Conservation (phyloP, 257 asterid species). For the Ajuga chamaepitys region DNA sequence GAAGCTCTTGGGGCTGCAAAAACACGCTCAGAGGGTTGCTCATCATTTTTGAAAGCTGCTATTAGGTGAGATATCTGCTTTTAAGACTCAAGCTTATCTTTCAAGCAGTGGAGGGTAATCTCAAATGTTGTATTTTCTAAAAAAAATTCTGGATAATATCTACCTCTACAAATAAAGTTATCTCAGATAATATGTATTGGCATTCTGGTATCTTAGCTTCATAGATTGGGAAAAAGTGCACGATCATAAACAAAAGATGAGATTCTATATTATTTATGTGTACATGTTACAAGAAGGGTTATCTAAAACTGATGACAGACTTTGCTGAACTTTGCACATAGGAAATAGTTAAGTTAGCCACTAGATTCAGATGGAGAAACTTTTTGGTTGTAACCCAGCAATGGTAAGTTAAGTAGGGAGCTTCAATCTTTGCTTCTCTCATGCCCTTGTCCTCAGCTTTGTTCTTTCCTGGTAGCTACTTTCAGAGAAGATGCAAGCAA, state of each 20-base stretch:
- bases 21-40: conserved; percentile 81
- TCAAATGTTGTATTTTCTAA: too few species aligned
- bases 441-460: too few species aligned
- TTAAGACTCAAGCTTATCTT: conserved; percentile 1
- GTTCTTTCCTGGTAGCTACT: too few species aligned
- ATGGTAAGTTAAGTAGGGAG: too few species aligned
- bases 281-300: neutral
- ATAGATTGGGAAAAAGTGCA: neutral
- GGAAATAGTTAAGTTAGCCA: neutral
- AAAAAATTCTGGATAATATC: neutral
- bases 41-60: conserved; percentile 80
- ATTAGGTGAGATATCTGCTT: conserved; percentile 46
- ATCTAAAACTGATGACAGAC: neutral
- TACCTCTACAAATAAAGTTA: neutral
- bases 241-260: neutral
- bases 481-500: too few species aligned
- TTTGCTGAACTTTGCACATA: neutral
- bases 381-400: too few species aligned
- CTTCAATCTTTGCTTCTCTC: neutral
- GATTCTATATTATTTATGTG: neutral
- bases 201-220: too few species aligned
- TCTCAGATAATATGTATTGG: too few species aligned
- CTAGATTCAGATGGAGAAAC: neutral
- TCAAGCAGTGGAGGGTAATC: too few species aligned
- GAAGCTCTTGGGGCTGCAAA: conserved; percentile 95